Conservation (phyloP, 169 alveolate species). For the Toxoplasma gondii region DNA sequence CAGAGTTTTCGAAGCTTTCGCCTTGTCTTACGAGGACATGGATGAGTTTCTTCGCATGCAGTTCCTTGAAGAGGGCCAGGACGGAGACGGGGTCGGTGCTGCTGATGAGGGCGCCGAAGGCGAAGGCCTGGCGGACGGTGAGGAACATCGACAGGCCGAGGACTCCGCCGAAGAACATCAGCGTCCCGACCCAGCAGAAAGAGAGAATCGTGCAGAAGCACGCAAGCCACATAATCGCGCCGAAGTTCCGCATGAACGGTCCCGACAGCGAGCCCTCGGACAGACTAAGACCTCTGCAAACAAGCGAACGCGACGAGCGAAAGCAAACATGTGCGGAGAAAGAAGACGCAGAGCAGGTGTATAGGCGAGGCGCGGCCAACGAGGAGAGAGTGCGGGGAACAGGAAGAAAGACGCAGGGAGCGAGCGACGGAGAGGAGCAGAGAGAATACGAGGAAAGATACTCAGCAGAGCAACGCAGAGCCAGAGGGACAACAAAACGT, state of each 20-base stretch:
- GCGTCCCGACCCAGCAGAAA: constrained; percentile 42
- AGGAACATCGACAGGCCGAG: constrained; percentile 40
- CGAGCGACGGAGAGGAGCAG: neutral
- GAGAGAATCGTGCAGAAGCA: constrained; percentile 43
- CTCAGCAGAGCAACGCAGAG: neutral
- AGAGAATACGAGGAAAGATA: neutral
- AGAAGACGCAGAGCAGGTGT: neutral
- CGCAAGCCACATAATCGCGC: constrained; percentile 71
- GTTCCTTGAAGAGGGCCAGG: constrained; percentile 64
- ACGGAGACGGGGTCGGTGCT: constrained; percentile 72
- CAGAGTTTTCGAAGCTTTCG: too few species aligned
- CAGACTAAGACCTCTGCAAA: constrained; percentile 59
- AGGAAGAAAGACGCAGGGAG: neutral
- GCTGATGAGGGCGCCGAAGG: constrained; percentile 69
- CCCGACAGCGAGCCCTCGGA: constrained; percentile 39
- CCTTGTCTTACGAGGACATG: constrained; percentile 52
- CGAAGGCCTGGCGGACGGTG: constrained; percentile 68
- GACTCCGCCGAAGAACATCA: constrained; percentile 41
- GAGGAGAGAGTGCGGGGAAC: neutral
- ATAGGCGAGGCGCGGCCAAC: too few species aligned
- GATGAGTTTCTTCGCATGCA: constrained; percentile 43
- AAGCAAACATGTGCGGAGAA: neutral
- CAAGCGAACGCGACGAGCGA: neutral
- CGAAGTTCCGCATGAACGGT: constrained; percentile 65
- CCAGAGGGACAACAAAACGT: neutral